A percentile compares a stretch with the other conserved stretches of the same genome.
Conservation (phyloP, 176 grass and related monocot genomes). For the Oryza meridionalis region DNA sequence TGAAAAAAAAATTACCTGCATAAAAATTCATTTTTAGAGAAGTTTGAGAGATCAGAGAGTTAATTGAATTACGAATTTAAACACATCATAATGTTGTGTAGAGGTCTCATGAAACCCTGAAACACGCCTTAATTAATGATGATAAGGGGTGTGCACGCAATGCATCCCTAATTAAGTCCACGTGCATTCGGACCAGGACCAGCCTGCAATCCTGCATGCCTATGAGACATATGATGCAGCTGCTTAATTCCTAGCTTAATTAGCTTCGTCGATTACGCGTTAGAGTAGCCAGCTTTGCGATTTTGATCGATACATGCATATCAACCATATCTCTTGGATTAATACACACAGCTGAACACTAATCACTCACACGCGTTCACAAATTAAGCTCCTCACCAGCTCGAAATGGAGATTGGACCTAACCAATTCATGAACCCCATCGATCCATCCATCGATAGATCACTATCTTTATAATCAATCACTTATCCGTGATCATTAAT, state of each 20-base stretch:
- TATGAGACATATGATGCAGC: background rate
- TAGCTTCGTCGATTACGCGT: background rate
- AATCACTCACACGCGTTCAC: background rate
- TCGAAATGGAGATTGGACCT: background rate
- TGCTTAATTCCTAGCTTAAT: background rate
- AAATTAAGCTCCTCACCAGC: background rate
- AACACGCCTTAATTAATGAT: conserved; percentile 33
- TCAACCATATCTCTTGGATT: too few species aligned
- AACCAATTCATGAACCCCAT: background rate
- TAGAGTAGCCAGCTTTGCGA: background rate
- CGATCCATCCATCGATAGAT: background rate
- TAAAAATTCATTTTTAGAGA: too few species aligned
- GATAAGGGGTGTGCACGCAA: background rate
- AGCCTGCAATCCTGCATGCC: too few species aligned
- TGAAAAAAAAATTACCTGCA: too few species aligned
- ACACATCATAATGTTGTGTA: too few species aligned
- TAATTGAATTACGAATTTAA: background rate
- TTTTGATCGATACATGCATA: too few species aligned
- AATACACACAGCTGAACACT: background rate
- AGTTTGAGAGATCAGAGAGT: background rate
- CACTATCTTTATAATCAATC: background rate
- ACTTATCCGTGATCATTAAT: background rate
- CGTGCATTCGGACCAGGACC: background rate
- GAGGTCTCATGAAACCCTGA: background rate
- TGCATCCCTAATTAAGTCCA: conserved; percentile 2